These are phyloP conservation scores for Triticum urartu DNA, from an alignment of 176 grass and related monocot genomes.

Conservation along the genomic window DNA sequence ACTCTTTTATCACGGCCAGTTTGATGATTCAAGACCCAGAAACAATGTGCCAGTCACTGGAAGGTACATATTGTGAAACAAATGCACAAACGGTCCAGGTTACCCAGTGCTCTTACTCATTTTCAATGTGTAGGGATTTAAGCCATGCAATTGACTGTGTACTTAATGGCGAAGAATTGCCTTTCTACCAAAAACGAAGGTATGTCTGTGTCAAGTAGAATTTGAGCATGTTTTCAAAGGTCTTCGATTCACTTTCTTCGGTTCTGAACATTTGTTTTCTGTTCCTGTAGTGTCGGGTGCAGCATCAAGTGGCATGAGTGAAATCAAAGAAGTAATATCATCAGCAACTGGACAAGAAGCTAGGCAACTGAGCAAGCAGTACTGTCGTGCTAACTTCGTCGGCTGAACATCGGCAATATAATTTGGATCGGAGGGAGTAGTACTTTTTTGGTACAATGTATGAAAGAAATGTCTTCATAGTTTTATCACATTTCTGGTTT, in stretches of 20 bases:
- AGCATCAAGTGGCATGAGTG: conserved; percentile 85
- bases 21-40: conserved; percentile 84
- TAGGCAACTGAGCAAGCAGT: no score
- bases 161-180: conserved; percentile 62
- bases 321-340: background rate
- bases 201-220: conserved; percentile 5
- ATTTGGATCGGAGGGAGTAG: no score
- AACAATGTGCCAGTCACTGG: conserved; percentile 76
- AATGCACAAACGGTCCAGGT: background rate
- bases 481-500: no score
- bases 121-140: conserved; percentile 54
- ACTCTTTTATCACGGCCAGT: conserved; percentile 90
- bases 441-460: no score
- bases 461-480: no score
- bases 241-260: background rate
- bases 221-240: background rate
- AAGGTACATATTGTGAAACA: conserved; percentile 44
- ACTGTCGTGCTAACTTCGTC: no score
- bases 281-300: conserved; percentile 63
- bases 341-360: no score
- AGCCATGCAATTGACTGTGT: conserved; percentile 76
- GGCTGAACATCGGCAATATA: no score
- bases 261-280: background rate
- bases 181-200: conserved; percentile 53
- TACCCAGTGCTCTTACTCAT: background rate